phyloP scores from a whole-genome alignment of 768 basidiomycete species.

The Hypholoma fasciculare region DNA sequence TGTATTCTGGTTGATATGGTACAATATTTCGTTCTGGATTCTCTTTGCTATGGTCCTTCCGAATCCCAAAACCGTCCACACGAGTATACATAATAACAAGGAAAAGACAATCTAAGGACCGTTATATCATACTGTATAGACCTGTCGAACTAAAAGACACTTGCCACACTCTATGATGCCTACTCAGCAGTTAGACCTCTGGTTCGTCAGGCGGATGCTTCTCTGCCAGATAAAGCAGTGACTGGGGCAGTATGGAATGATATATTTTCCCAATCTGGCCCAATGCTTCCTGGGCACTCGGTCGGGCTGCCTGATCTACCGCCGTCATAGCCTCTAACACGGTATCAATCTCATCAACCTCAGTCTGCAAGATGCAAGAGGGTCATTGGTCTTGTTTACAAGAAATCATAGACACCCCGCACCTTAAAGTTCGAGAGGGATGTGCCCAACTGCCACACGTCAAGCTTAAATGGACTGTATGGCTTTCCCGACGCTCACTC shows the following conservation, averaged over 20 bases:
- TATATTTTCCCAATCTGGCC: constrained; percentile 5
- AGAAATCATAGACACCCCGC: neutral
- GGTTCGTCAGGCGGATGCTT: too few relatives aligned
- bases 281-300: constrained; percentile 6
- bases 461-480: constrained; percentile 28
- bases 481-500: constrained; percentile 19
- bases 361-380: constrained; percentile 8
- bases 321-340: constrained; percentile 9
- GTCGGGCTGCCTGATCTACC: neutral
- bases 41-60: too few relatives aligned
- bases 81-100: too few relatives aligned
- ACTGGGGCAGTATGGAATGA: constrained; percentile 9
- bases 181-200: too few relatives aligned
- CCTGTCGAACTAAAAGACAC: too few relatives aligned
- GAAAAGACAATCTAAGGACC: too few relatives aligned
- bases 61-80: too few relatives aligned
- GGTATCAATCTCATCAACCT: constrained; percentile 13
- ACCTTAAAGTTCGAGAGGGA: constrained; percentile 18
- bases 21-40: too few relatives aligned
- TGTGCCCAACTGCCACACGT: constrained; percentile 28
- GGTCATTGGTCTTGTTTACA: neutral
- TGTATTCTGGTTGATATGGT: too few relatives aligned
- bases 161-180: too few relatives aligned
- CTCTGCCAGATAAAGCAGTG: neutral
- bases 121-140: too few relatives aligned